Conservation (phyloP, 1,139 yeast genomes). For the Yamadazyma siamensis region DNA sequence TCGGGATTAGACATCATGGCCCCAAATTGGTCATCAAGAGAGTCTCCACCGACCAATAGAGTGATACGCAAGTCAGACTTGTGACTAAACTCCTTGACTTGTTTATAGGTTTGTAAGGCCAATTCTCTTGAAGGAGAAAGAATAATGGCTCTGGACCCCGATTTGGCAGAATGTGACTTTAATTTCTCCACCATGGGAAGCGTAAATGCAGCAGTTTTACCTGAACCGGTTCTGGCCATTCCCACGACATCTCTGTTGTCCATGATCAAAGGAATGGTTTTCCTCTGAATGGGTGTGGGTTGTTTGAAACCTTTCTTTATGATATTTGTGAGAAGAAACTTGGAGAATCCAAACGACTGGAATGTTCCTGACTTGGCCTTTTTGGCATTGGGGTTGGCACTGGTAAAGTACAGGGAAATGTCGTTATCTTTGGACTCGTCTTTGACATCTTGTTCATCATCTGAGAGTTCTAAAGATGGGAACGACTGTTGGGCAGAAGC, state of each 20-base stretch:
- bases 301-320: slow-evolving; percentile 84
- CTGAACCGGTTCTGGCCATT: slow-evolving; percentile 98
- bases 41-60: slow-evolving; percentile 93
- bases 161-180: slow-evolving; percentile 77
- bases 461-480: slow-evolving; percentile 68
- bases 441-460: slow-evolving; percentile 40
- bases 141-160: slow-evolving; percentile 82
- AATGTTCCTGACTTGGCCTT: slow-evolving; percentile 81
- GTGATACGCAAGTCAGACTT: slow-evolving; percentile 83
- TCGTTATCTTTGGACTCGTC: slow-evolving; percentile 22
- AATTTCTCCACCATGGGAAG: slow-evolving; percentile 86
- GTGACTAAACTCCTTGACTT: slow-evolving; percentile 79
- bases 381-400: slow-evolving; percentile 46
- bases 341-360: slow-evolving; percentile 86
- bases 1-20: slow-evolving; percentile 95
- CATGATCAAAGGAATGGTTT: slow-evolving; percentile 85
- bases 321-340: slow-evolving; percentile 65
- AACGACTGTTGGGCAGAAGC: slow-evolving; percentile 31
- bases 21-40: slow-evolving; percentile 91
- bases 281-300: slow-evolving; percentile 97
- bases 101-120: slow-evolving; percentile 88
- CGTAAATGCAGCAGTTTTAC: slow-evolving; percentile 92
- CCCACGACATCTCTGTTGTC: slow-evolving; percentile 94
- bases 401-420: slow-evolving; percentile 36
- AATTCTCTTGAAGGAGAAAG: slow-evolving; percentile 91